Base-by-base conservation (phyloP, 1,284 basidiomycete species). In the Irpex sp. region DNA sequence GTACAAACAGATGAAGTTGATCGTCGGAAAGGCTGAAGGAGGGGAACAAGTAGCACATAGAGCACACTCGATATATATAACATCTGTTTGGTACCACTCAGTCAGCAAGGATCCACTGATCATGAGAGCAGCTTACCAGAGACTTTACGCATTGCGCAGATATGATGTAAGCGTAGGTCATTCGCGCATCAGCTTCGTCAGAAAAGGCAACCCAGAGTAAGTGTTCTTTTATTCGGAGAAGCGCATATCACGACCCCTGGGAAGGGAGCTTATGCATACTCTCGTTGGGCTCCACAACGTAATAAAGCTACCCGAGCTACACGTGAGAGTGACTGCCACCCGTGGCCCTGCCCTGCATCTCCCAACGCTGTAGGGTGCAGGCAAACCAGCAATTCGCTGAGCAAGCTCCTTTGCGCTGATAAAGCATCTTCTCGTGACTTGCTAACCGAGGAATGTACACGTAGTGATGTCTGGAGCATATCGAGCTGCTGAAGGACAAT, bases 361-460 rank as follows among this genome's bases (percentile, higher is more conserved):
- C 28, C 28, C 28, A 7, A 33, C 28, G 28, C 28, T 33, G 28
- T 33, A 33, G 28, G 7, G 28, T 33, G 28, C 28, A 33, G 28
- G 28, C 28, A 33, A 33, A 33, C 28, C 28, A 33, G 28, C 28
- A 7, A 33, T 33, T 33, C 28, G 28, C 28, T 33, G 28, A 33
- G 28, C 28, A 33, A 33, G 28, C 28, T 33, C 28, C 28, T 33
- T 33, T 33, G 28, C 28, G 28, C 28, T 33, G 28, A 33, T 33
- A 33, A 33, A 33, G 28, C 28, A 33, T 33, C 28, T 33, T 33
- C 9, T 35, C 37, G 12, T 71, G 66, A 56, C 6, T 33, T 33
- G 48, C 10, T 28, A 14, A 39, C 8, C 28, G 28, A 33, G 28
- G 28, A 33, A 33, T 33, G 28, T 33, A 33, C 28, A 33, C 28